phyloP scores from a whole-genome alignment of 2,329 filamentous ascomycete genomes.

The Fusarium longipes region DNA sequence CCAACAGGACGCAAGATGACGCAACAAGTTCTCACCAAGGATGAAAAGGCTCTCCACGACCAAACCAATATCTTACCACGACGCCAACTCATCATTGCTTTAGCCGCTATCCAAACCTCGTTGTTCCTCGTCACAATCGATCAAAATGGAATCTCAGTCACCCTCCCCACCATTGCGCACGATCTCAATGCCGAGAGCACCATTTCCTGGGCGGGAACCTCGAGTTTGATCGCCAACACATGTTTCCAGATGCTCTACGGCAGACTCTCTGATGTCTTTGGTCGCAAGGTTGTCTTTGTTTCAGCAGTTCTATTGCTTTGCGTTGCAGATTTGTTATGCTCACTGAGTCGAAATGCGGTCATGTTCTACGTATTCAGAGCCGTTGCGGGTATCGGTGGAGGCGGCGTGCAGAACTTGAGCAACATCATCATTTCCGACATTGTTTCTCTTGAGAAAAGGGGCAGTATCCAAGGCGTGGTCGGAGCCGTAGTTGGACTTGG shows the following conservation, averaged over 20 bases:
- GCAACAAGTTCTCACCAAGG: neutral
- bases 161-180: neutral
- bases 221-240: neutral
- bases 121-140: neutral
- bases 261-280: neutral
- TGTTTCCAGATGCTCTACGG: constrained; percentile 18
- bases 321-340: neutral
- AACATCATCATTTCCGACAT: constrained; percentile 9
- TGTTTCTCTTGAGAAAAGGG: neutral
- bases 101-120: neutral
- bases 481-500: neutral
- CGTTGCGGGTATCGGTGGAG: neutral
- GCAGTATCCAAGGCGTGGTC: neutral
- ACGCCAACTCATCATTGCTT: neutral
- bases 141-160: constrained; percentile 4
- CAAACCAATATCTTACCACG: neutral
- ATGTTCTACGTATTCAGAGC: neutral
- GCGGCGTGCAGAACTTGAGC: neutral
- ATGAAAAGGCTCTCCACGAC: constrained; percentile 1
- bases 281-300: neutral
- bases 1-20: no score
- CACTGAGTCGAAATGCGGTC: neutral
- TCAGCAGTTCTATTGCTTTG: neutral
- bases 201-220: constrained; percentile 3
- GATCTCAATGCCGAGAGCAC: neutral